Evolutionary conservation across 1,284 basidiomycete species (phyloP).

Genomic region (Ganoderma leucocontextum): DNA sequence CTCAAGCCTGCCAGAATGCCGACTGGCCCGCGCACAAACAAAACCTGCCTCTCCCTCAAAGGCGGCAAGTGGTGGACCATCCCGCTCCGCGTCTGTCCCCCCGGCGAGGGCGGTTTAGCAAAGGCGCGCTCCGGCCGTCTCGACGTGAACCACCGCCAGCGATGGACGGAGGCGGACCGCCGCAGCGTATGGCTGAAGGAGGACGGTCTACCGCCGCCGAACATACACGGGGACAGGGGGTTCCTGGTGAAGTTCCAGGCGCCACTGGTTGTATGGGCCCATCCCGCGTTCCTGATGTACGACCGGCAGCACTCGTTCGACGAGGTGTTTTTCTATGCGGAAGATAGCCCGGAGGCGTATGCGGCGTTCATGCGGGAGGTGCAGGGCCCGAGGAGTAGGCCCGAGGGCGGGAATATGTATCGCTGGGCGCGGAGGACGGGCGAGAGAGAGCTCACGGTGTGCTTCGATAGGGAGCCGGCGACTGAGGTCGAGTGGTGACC

Average conservation of each 20-base stretch:
- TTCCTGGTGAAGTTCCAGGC: constrained; percentile 55
- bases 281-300: constrained; percentile 43
- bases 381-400: constrained; percentile 28
- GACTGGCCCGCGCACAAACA: constrained; percentile 52
- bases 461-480: constrained; percentile 35
- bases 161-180: neutral
- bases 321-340: constrained; percentile 42
- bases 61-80: constrained; percentile 49
- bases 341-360: constrained; percentile 25
- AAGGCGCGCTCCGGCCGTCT: constrained; percentile 20
- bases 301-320: constrained; percentile 46
- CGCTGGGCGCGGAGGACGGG: constrained; percentile 41
- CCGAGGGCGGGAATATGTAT: constrained; percentile 41
- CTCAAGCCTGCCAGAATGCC: constrained; percentile 47
- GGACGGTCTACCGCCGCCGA: constrained; percentile 34
- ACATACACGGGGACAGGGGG: constrained; percentile 45
- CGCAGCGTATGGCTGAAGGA: neutral
- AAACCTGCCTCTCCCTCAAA: constrained; percentile 48
- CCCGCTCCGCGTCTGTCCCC: constrained; percentile 33
- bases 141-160: neutral
- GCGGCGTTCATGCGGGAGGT: constrained; percentile 31
- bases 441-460: constrained; percentile 39
- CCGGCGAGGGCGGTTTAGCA: constrained; percentile 27
- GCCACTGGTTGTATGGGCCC: constrained; percentile 28
- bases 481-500: constrained; percentile 32